phyloP scores from a whole-genome alignment of 2,329 filamentous ascomycete genomes.

The Botrytis byssoidea region DNA sequence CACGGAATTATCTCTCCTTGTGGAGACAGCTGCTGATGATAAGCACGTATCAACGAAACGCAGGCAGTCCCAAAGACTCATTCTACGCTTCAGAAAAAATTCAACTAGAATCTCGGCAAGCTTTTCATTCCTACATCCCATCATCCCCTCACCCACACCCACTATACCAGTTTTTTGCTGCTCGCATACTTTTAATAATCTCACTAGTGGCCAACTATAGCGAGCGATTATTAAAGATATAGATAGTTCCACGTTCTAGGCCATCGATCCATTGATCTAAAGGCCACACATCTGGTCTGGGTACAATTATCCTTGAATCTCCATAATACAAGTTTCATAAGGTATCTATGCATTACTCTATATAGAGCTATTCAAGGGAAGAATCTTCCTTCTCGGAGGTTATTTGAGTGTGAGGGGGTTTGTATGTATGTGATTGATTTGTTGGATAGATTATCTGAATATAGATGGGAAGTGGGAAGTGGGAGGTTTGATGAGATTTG shows the following conservation, averaged over 20 bases:
- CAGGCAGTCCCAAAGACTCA: background rate
- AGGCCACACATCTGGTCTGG: background rate
- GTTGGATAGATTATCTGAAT: too few relatives aligned
- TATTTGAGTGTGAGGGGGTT: background rate
- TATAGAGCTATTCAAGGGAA: background rate
- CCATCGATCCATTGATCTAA: background rate
- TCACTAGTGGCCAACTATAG: background rate
- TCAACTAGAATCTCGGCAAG: background rate
- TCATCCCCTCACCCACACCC: background rate
- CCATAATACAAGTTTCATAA: background rate
- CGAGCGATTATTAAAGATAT: background rate
- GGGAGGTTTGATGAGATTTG: too few relatives aligned
- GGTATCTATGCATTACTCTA: background rate
- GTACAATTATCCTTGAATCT: background rate
- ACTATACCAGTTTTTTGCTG: background rate
- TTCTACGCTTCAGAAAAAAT: too few relatives aligned
- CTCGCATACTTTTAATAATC: background rate
- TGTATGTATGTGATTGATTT: background rate
- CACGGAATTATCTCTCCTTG: background rate
- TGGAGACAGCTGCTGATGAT: fast-evolving
- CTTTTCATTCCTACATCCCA: background rate
- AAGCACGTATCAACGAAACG: background rate
- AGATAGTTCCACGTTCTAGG: background rate
- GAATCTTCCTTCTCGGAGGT: background rate
- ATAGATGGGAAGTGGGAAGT: too few relatives aligned